These are phyloP conservation scores for Eucalyptus curtisii DNA, from an alignment of 345 rosid species.

Conservation along the genomic window DNA sequence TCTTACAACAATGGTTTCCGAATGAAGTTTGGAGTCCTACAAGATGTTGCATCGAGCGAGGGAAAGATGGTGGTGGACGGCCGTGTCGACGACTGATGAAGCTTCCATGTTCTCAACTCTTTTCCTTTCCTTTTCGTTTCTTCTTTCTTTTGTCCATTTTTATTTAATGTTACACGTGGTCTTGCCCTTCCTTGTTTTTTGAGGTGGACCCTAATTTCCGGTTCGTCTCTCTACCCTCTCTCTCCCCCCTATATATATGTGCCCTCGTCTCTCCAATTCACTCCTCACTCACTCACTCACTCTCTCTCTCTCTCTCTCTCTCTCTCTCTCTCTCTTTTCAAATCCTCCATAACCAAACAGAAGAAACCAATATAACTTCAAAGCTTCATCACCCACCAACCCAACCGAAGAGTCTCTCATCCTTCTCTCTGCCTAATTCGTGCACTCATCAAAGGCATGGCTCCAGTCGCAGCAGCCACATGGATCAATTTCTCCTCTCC, in stretches of 20 bases:
- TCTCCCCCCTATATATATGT: neutral
- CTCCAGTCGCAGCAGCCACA: neutral
- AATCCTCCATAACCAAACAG: neutral
- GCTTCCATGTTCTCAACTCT: neutral
- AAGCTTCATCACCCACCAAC: neutral
- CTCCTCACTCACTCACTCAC: neutral
- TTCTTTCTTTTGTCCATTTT: neutral
- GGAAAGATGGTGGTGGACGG: neutral
- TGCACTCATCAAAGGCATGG: neutral
- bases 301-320: neutral
- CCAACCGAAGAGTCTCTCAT: neutral
- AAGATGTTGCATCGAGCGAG: neutral
- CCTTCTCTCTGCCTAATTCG: neutral
- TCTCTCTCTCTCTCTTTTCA: neutral
- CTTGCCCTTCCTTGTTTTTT: neutral
- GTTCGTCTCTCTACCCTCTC: neutral
- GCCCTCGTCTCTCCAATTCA: neutral
- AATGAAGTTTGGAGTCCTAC: neutral
- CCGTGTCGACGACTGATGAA: neutral
- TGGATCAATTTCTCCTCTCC: neutral
- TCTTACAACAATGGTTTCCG: neutral
- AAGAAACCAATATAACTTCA: neutral
- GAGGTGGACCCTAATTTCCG: neutral
- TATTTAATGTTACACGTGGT: conserved; percentile 14
- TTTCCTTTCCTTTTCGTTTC: neutral